phyloP scores from a whole-genome alignment of 306 rosid species.

The Ziziphus jujuba region DNA sequence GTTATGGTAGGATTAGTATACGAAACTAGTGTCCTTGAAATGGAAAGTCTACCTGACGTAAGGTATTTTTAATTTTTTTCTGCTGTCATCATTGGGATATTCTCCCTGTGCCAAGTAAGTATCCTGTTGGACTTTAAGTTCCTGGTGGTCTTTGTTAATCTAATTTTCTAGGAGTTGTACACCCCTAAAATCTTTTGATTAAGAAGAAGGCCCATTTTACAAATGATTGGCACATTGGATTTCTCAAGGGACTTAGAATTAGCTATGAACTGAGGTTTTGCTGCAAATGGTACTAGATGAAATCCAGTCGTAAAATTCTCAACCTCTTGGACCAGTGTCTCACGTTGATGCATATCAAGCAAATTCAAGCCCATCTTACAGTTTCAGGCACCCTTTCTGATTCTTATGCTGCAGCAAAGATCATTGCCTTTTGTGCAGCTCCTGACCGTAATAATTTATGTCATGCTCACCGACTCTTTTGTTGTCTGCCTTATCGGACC shows the following conservation, averaged over 20 bases:
- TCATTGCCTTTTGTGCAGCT: constrained; percentile 28
- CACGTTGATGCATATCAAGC: constrained; percentile 33
- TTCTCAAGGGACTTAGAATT: not conserved
- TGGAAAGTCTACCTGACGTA: not conserved
- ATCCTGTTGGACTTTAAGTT: not conserved
- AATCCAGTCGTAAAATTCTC: constrained; percentile 30
- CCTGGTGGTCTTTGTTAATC: not conserved
- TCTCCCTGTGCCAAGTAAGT: not conserved
- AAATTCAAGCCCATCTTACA: constrained; percentile 42
- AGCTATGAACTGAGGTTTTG: not conserved
- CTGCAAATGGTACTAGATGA: constrained; percentile 14
- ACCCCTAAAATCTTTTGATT: no score
- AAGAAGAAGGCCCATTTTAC: not conserved
- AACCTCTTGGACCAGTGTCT: constrained; percentile 35
- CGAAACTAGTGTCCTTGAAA: not conserved
- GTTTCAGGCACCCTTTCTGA: constrained; percentile 38
- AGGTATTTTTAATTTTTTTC: not conserved
- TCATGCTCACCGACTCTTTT: constrained; percentile 42
- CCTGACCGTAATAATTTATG: constrained; percentile 20
- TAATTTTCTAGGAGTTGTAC: not conserved
- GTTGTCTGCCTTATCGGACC: constrained; percentile 31
- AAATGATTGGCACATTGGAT: constrained; percentile 7
- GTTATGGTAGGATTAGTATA: not conserved
- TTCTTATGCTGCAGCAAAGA: constrained; percentile 42
- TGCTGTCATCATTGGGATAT: not conserved